These are phyloP conservation scores for Crithidia bombi DNA, from an alignment of 208 protist species.

Conservation along the genomic window DNA sequence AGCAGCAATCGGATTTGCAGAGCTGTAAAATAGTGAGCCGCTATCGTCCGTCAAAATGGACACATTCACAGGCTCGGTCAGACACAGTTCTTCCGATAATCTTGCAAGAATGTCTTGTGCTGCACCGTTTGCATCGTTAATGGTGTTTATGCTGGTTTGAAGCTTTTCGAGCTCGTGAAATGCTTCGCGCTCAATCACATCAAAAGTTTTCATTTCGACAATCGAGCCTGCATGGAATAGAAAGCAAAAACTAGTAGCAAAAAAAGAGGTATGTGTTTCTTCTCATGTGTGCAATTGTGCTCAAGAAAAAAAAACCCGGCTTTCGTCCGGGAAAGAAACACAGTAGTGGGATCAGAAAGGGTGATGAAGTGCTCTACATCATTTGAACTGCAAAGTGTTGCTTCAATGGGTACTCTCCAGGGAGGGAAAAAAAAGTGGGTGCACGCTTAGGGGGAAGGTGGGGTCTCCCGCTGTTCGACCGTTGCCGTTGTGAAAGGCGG, in stretches of 20 bases:
- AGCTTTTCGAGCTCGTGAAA: slow-evolving; percentile 2
- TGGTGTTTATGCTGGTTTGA: background rate
- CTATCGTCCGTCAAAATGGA: background rate
- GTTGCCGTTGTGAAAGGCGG: no score
- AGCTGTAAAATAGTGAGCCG: slow-evolving; percentile 5
- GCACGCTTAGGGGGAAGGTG: no score
- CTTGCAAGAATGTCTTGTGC: background rate
- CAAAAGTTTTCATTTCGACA: slow-evolving; percentile 11
- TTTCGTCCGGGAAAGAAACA: no score
- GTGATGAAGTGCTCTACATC: no score
- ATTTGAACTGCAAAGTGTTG: no score
- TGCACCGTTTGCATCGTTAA: background rate
- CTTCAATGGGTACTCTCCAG: no score
- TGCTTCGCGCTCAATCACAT: background rate
- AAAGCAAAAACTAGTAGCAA: background rate
- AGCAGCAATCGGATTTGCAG: slow-evolving; percentile 14
- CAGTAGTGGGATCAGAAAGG: no score
- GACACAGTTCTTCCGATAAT: slow-evolving; percentile 9
- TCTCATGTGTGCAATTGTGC: background rate
- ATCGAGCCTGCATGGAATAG: background rate
- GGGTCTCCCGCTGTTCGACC: no score
- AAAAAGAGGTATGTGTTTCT: background rate
- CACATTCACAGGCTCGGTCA: slow-evolving; percentile 15
- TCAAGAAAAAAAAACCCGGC: background rate
- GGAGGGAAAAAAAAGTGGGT: no score